Evolutionary conservation across 768 basidiomycete genomes (phyloP).

Genomic region (Collybiopsis confluens): DNA sequence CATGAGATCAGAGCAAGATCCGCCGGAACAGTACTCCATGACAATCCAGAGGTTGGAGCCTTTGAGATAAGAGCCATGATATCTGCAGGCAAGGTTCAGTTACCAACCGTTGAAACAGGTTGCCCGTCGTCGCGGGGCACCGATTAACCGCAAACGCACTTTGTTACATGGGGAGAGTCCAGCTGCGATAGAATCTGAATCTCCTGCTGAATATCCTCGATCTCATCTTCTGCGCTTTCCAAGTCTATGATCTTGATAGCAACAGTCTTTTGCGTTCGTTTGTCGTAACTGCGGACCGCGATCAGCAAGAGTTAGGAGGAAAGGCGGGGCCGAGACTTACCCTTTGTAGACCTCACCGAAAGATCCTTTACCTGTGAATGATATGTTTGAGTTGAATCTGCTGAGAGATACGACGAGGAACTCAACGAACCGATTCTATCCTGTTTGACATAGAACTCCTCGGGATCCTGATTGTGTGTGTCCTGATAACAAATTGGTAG

Average conservation of each 20-base stretch:
- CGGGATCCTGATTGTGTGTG: conserved; percentile 78
- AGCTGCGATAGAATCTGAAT: conserved; percentile 96
- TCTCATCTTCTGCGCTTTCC: conserved; percentile 98
- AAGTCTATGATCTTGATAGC: conserved; percentile 99
- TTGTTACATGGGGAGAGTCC: conserved; percentile 94
- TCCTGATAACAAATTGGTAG: conserved; percentile 41
- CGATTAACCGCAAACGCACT: conserved; percentile 46
- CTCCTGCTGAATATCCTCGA: conserved; percentile 99
- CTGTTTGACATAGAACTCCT: conserved; percentile 96
- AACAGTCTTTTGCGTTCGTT: conserved; percentile 92
- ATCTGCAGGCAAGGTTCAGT: conserved; percentile 39
- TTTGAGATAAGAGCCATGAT: conserved; percentile 94
- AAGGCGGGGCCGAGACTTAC: conserved; percentile 36
- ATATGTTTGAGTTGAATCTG: background rate
- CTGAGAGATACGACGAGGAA: background rate
- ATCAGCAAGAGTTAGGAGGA: conserved; percentile 9
- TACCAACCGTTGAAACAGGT: background rate
- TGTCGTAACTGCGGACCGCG: conserved; percentile 69
- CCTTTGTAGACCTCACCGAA: conserved; percentile 99
- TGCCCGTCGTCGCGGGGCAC: background rate
- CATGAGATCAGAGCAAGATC: conserved; percentile 99
- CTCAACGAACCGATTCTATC: conserved; percentile 81
- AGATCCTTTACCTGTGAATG: conserved; percentile 81
- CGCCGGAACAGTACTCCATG: conserved; percentile 99
- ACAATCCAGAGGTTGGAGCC: conserved; percentile 98